Percentiles rank a stretch among this genome's conserved stretches.
These are phyloP conservation scores for Nigrograna mackinnonii DNA, from an alignment of 2,329 filamentous ascomycete species.

Conservation along the genomic window DNA sequence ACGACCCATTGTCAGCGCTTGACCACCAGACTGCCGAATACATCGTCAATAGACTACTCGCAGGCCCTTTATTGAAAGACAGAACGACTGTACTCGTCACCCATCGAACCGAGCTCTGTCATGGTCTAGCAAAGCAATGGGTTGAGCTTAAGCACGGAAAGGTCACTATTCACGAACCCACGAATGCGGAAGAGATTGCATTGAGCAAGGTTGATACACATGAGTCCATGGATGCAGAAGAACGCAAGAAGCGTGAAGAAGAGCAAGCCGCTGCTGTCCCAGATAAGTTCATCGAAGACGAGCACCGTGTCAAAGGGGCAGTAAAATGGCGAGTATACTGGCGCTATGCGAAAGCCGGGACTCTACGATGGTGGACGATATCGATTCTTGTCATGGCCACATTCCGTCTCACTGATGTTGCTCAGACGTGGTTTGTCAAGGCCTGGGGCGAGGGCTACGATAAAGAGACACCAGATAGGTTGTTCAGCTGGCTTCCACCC, in stretches of 20 bases:
- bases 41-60: constrained; percentile 62
- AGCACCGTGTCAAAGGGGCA: constrained; percentile 73
- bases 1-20: constrained; percentile 63
- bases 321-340: constrained; percentile 79
- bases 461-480: constrained; percentile 23
- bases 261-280: constrained; percentile 59
- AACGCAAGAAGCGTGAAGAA: constrained; percentile 37
- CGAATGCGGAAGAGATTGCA: constrained; percentile 53
- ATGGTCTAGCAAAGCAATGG: constrained; percentile 72
- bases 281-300: constrained; percentile 79
- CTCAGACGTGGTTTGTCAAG: constrained; percentile 80
- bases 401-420: constrained; percentile 67
- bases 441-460: constrained; percentile 81
- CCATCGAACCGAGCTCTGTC: constrained; percentile 71
- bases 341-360: constrained; percentile 83
- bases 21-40: constrained; percentile 67
- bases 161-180: constrained; percentile 46
- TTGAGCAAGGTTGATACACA: constrained; percentile 43
- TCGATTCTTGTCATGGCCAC: constrained; percentile 66
- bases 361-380: constrained; percentile 71
- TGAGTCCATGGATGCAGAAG: constrained; percentile 38
- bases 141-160: constrained; percentile 69
- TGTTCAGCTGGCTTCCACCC: constrained; percentile 60
- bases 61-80: constrained; percentile 56
- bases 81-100: constrained; percentile 64